Evolutionary conservation across 352 stramenopile species (phyloP).

Genomic region (Phytophthora litchii): DNA sequence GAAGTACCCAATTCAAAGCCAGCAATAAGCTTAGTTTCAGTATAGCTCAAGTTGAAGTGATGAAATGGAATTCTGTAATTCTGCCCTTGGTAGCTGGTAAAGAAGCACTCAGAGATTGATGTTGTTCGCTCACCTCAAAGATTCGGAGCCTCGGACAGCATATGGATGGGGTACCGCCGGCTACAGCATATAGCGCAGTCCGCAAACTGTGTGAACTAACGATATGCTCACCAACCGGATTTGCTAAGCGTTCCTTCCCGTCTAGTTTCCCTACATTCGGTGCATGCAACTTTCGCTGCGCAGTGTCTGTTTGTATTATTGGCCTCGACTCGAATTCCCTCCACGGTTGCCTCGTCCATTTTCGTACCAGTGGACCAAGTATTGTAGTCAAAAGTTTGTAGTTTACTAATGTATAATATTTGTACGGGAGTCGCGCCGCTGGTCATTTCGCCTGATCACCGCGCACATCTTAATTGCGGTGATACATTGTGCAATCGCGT

Average conservation of each 20-base stretch:
- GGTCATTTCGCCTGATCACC: not conserved
- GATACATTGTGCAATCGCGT: not conserved
- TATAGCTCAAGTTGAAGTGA: conserved; percentile 8
- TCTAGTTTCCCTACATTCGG: conserved; percentile 6
- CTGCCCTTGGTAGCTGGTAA: not conserved
- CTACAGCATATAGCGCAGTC: conserved; percentile 1
- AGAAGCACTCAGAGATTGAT: no score
- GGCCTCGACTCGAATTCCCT: conserved; percentile 4
- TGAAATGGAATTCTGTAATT: no score
- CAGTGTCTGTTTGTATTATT: conserved; percentile 20
- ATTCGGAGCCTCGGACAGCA: conserved; percentile 1
- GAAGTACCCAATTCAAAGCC: not conserved
- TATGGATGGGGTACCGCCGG: not conserved
- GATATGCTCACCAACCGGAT: conserved; percentile 8
- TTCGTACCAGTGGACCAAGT: no score
- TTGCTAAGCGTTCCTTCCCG: conserved; percentile 7
- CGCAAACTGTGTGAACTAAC: not conserved
- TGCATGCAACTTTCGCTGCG: not conserved
- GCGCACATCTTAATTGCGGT: not conserved
- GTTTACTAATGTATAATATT: not conserved
- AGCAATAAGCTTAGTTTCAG: conserved; percentile 1
- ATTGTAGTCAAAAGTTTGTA: not conserved
- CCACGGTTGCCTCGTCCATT: conserved; percentile 2
- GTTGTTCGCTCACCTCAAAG: not conserved
- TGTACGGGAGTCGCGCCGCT: not conserved